Base-by-base conservation (phyloP, 495 filamentous ascomycete species). In the Podospora conica region DNA sequence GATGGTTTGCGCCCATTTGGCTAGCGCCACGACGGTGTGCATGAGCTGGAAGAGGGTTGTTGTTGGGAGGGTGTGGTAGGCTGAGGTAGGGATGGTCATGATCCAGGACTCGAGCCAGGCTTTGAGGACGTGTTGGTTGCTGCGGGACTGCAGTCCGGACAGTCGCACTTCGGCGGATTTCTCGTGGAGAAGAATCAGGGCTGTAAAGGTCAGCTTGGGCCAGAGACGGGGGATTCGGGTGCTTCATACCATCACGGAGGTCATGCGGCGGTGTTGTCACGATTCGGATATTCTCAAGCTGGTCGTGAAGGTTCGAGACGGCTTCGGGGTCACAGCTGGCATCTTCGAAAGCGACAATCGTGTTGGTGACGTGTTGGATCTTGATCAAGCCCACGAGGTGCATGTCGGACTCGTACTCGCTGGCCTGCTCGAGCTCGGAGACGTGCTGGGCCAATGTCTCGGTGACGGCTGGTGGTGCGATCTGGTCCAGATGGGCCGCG, bases 81-180 rank as follows among this genome's bases (percentile, higher is more conserved):
- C 65, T 11, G 72, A 70, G 21, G 74, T 69, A 0, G 79, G 77
- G 11, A 81, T 70, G 9, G 72, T 68, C 5, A 76, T 65, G 22
- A 78, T 69, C 78, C 78, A 81, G 53, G 63, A 60, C 25, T 77
- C 75, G 67, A 81, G 77, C 78, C 78, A 81, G 7, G 67, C 48
- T 57, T 73, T 73, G 29, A 81, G 69, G 21, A 73, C 73, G 54
- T 67, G 64, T 58, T 66, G 73, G 61, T 69, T 75, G 10, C 66
- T 40, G 11, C 31, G 27, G 12, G 65, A n/a, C 40, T 48, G 40
- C 6, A 48, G 15, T 0, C 18, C n/a, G 7, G 40, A 18, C 15
- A 48, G 2, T 1, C 53, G 60, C 9, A 67, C 18, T 8, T 28
- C 28, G 55, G 60, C 68, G 27, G 73, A 74, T 61, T 76, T 71